Evolutionary conservation across 768 basidiomycete genomes (phyloP).

Genomic region (Pleurotus cornucopiae): DNA sequence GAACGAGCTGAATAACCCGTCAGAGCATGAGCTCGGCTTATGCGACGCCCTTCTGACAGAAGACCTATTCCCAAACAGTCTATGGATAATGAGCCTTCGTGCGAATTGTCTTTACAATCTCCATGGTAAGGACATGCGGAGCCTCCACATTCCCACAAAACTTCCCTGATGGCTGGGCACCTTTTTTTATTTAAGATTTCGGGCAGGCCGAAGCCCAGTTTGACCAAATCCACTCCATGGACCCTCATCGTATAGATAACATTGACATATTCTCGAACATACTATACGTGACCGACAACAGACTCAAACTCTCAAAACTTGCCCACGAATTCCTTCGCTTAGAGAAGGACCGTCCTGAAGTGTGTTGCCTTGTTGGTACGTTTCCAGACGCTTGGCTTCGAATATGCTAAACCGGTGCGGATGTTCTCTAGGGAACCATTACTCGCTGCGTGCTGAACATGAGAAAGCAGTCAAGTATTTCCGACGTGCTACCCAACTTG

Average conservation of each 20-base stretch:
- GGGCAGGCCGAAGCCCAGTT: constrained; percentile 82
- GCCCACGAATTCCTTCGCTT: constrained; percentile 88
- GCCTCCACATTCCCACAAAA: neutral
- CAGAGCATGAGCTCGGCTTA: constrained; percentile 77
- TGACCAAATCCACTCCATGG: constrained; percentile 71
- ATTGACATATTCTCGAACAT: constrained; percentile 97
- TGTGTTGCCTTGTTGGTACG: constrained; percentile 93
- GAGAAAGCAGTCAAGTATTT: constrained; percentile 97
- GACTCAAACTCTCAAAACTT: constrained; percentile 81
- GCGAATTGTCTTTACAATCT: constrained; percentile 88
- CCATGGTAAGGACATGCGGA: constrained; percentile 58
- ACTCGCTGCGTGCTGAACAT: constrained; percentile 89
- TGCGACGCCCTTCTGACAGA: constrained; percentile 73
- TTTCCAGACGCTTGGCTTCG: constrained; percentile 10
- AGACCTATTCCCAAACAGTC: constrained; percentile 75
- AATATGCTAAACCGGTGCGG: neutral
- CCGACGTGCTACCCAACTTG: constrained; percentile 88
- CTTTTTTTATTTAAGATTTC: constrained; percentile 57
- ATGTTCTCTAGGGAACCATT: constrained; percentile 79
- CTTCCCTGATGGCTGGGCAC: constrained; percentile 4
- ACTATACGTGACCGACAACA: constrained; percentile 90
- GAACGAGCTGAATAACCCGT: constrained; percentile 85
- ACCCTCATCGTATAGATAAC: constrained; percentile 90
- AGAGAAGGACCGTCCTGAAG: constrained; percentile 93
- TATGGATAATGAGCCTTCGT: constrained; percentile 82